Evolutionary conservation across 345 rosid genomes (phyloP).

Genomic region (Aethionema arabicum): DNA sequence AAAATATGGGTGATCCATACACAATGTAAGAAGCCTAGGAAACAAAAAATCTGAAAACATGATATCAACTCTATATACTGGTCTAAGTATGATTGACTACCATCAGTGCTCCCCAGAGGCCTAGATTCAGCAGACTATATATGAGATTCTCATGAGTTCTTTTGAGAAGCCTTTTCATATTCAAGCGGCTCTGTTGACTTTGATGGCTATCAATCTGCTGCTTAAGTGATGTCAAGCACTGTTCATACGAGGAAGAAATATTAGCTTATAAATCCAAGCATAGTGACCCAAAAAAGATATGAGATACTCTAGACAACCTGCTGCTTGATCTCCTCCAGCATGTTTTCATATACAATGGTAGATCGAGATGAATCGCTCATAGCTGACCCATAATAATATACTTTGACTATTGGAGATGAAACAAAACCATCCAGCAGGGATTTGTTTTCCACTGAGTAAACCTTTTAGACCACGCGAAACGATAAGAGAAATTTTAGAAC

Average conservation of each 20-base stretch:
- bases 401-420: conserved; percentile 66
- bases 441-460: conserved; percentile 66
- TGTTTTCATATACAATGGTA: conserved; percentile 30
- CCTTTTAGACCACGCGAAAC: conserved; percentile 43
- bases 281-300: conserved; percentile 27
- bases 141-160: conserved; percentile 70
- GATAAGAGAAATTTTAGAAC: conserved; percentile 23
- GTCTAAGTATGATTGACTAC: conserved; percentile 42
- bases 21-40: conserved; percentile 3
- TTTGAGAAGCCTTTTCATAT: conserved; percentile 51
- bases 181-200: conserved; percentile 44
- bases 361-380: conserved; percentile 37
- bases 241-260: conserved; percentile 41
- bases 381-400: conserved; percentile 57
- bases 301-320: conserved; percentile 45
- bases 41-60: conserved; percentile 21
- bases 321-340: conserved; percentile 56
- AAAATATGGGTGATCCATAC: conserved; percentile 18
- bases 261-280: conserved; percentile 22
- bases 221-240: conserved; percentile 63
- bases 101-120: conserved; percentile 79
- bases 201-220: conserved; percentile 48
- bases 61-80: conserved; percentile 13
- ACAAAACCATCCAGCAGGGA: conserved; percentile 65
- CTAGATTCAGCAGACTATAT: conserved; percentile 65